phyloP scores from a whole-genome alignment of 2,329 filamentous ascomycete genomes.

The Lasiodiplodia gonubiensis region DNA sequence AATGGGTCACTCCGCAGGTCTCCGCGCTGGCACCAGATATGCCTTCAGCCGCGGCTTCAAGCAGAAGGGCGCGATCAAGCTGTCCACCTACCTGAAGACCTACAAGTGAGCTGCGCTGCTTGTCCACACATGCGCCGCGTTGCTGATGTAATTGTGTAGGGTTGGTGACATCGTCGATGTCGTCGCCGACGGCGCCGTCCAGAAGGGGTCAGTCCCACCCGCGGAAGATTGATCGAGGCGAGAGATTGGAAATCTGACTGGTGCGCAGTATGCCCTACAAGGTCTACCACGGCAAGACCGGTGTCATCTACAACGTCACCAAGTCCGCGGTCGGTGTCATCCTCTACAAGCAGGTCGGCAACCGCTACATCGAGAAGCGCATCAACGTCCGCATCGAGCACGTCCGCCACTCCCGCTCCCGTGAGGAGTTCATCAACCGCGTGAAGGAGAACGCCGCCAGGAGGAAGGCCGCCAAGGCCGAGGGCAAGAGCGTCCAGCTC shows the following conservation, averaged over 20 bases:
- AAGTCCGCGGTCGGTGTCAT: slow-evolving; percentile 98
- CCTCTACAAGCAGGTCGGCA: slow-evolving; percentile 99
- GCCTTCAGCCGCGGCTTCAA: slow-evolving; percentile 90
- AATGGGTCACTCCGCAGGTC: slow-evolving; percentile 62
- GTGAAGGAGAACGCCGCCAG: slow-evolving; percentile 95
- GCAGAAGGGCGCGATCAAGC: slow-evolving; percentile 89
- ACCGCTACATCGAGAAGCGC: slow-evolving; percentile 99
- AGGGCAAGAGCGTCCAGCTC: slow-evolving; percentile 85
- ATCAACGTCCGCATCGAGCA: slow-evolving; percentile 99
- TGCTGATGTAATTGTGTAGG: slow-evolving; percentile 51
- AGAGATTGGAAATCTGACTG: slow-evolving; percentile 37
- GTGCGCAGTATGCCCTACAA: slow-evolving; percentile 89
- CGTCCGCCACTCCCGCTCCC: slow-evolving; percentile 89
- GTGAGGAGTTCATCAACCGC: slow-evolving; percentile 94
- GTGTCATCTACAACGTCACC: slow-evolving; percentile 98
- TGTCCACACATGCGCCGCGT: neutral
- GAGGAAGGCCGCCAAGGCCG: slow-evolving; percentile 90
- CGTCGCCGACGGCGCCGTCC: slow-evolving; percentile 96
- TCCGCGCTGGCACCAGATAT: slow-evolving; percentile 51
- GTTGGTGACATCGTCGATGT: slow-evolving; percentile 99
- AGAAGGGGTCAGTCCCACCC: slow-evolving; percentile 80
- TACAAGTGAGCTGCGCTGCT: slow-evolving; percentile 72
- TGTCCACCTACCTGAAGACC: slow-evolving; percentile 92
- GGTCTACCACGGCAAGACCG: slow-evolving; percentile 97
- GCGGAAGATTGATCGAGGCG: slow-evolving; percentile 2